Base-by-base conservation (phyloP, 768 basidiomycete species). In the Suillus tomentosus region DNA sequence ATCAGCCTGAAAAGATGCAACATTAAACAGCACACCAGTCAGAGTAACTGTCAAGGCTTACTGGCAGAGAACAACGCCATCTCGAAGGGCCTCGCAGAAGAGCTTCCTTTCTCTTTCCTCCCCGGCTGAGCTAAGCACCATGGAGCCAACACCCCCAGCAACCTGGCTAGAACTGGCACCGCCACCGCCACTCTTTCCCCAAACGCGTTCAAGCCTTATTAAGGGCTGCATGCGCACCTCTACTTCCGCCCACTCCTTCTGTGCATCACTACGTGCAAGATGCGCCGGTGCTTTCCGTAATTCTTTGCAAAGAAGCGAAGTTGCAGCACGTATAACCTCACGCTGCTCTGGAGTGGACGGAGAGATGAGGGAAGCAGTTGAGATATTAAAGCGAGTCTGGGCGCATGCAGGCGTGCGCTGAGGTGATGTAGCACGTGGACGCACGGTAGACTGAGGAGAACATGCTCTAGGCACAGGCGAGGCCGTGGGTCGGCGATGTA, bases 51-150 rank as follows among this genome's bases (percentile, higher is more conserved):
- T 50, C 47, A 60, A 66, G 42, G 87, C 94, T 79, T 72, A 96
- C 95, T 92, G 89, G 87, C 95, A 95, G 27, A 96, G 82, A 24
- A 96, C 85, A 74, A 88, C 90, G 1, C 95, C 95, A 78, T 96
- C 95, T 69, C 87, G 78, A 62, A 96, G 73, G 0, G 91, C 87
- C 61, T 95, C 92, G 40, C 82, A 80, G 70, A 95, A 96, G 39
- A 85, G 74, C 61, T 81, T 82, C 66, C 89, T 79, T 76, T 95
- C 92, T 70, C 88, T 81, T 67, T 94, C 92, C 76, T 91, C 92
- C 42, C 88, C 88, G 36, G 81, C 79, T 27, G 79, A 77, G 68
- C 82, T 80, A 19, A 81, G 65, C 24, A 82, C 79, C 48, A 71
- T 74, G 17, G 77, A 73, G 47, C 69, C 68, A 64, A 74, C 64